These are phyloP conservation scores for Prunus kanzakura DNA, from an alignment of 306 rosid genomes.

Conservation along the genomic window DNA sequence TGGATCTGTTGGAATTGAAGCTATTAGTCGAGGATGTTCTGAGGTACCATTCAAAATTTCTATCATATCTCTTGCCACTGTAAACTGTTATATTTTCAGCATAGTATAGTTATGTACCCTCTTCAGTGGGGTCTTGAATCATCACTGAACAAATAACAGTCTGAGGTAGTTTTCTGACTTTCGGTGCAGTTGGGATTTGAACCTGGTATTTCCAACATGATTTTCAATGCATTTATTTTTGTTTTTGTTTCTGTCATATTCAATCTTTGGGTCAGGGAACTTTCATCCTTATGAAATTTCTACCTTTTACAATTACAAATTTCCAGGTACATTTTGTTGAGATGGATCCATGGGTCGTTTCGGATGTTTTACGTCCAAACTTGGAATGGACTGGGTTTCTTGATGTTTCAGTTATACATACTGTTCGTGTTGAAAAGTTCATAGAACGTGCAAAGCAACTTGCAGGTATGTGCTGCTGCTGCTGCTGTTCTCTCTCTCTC, in stretches of 20 bases:
- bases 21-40: conserved; percentile 88
- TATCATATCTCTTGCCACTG: not conserved
- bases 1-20: conserved; percentile 98
- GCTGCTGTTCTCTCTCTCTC: conserved; percentile 2
- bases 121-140: not conserved
- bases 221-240: not conserved
- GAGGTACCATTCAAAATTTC: conserved; percentile 47
- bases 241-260: not conserved
- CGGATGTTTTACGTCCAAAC: conserved; percentile 79
- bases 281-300: not conserved
- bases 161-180: not conserved
- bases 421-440: conserved; percentile 77
- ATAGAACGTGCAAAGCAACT: conserved; percentile 72
- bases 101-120: not conserved
- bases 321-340: conserved; percentile 92
- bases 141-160: not conserved
- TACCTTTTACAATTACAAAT: conserved; percentile 13
- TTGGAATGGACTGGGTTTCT: conserved; percentile 83
- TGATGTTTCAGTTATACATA: conserved; percentile 73
- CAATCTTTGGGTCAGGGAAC: not conserved
- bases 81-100: not conserved
- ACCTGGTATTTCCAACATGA: not conserved
- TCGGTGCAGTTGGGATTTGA: not conserved
- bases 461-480: conserved; percentile 46
- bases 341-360: conserved; percentile 97